Evolutionary conservation across 2,329 filamentous ascomycete species (phyloP), one percentile per base, ranked within the genome.

Genomic region (Pseudogymnoascus sp.): DNA sequence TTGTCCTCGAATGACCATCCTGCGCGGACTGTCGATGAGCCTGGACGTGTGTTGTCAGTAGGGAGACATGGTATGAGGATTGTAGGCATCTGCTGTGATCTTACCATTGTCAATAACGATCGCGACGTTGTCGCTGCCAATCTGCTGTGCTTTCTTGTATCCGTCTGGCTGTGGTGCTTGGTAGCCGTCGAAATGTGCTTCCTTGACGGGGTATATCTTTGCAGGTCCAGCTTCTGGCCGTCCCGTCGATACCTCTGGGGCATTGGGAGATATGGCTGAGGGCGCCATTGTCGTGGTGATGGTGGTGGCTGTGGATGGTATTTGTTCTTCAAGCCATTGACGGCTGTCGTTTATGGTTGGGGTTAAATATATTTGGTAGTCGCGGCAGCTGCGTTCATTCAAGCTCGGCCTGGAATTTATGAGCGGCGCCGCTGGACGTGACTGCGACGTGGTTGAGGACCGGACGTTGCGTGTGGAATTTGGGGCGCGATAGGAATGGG

Each of bases 51-150:
- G 14, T 31, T 34, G 39, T 36, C 3, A 57, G 51, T 21, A 34
- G 29, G 29, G 5, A 14, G n/a, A 14, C 21, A 29, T 54, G 8
- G n/a, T 54, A 36, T 11, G 23, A 60, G 60, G 39, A 62, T 26
- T 57, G 29, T 34, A 57, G n/a, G 51, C 26, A 34, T 14, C 5
- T 57, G 31, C 11, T 31, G 21, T 62, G 60, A 23, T 63, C 39
- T 66, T 78, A 96, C 93, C 95, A 88, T 97, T 97, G 79, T 99
- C 95, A 73, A 99, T 97, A 67, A 99, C 90, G 72, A 99, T 97
- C 61, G 92, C 91, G 61, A 87, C 89, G 54, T 79, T 78, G 64
- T 79, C 81, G 64, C 83, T 77, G 61, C 83, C 81, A 65, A 90
- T 93, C 69, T 69, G 64, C 12, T 57, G 64, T 29, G 59, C 59